Evolutionary conservation across 441 rosid species (phyloP).

Genomic region (Euphorbia celastroides): DNA sequence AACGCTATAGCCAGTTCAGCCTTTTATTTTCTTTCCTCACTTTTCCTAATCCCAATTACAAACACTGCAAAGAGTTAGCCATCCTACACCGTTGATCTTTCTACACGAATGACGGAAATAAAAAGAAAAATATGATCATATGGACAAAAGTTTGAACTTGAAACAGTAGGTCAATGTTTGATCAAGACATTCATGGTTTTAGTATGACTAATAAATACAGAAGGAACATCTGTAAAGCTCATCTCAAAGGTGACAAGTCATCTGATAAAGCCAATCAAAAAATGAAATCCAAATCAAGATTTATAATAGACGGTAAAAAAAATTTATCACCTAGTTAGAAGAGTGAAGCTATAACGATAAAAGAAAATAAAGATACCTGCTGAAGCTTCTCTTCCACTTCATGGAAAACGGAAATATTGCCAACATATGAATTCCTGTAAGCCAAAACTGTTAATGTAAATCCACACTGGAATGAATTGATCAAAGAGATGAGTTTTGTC

Average conservation of each 20-base stretch:
- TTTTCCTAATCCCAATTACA: not conserved
- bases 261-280: not conserved
- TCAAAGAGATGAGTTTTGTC: not conserved
- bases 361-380: conserved; percentile 39
- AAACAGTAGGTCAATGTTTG: not conserved
- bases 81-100: not conserved
- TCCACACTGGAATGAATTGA: not conserved
- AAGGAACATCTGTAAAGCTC: not conserved
- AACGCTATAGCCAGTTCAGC: not conserved
- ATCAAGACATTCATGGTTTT: not conserved
- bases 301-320: not conserved
- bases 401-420: conserved; percentile 62
- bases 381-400: conserved; percentile 75
- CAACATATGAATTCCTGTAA: conserved; percentile 80
- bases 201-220: not conserved
- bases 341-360: not conserved
- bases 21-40: not conserved
- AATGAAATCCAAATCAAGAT: not conserved
- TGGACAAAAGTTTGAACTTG: conserved; percentile 2
- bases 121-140: not conserved
- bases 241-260: not conserved
- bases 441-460: conserved; percentile 6
- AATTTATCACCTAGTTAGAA: not conserved
- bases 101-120: not conserved
- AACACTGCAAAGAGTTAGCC: not conserved